Evolutionary conservation across 2,329 filamentous ascomycete genomes (phyloP), one percentile per base, ranked within the genome.

Genomic region (Neurospora sp.): DNA sequence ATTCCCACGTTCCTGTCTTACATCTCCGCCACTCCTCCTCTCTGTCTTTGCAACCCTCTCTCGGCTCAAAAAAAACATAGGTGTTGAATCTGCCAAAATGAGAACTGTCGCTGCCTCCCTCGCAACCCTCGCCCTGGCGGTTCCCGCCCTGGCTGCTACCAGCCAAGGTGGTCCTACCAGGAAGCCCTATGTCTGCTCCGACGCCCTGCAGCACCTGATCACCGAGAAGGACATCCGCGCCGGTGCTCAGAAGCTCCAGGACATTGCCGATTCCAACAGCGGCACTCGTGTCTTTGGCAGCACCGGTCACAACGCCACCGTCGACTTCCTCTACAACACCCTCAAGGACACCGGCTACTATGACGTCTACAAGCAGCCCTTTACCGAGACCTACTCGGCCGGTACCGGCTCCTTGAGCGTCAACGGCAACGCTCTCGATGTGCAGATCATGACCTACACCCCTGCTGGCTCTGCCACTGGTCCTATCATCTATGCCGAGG

Each of bases 401-500:
- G 76, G 76, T n/a, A 74, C 73, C 2, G 78, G 74, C 39, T 73
- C 73, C 0, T 73, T 83, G 69, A 71, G 73, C 19, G 72, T 80
- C 66, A 74, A 74, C 66, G 80, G 78, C 41, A 72, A 71, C 12
- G 71, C 71, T 2, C 70, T 81, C 52, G 72, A 72, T 1, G 74
- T 75, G 10, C 39, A 72, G 37, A 77, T 78, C 73, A 77, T 83
- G 77, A 82, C 80, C n/a, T 88, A 87, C 75, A 85, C 83, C 15
- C 85, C 87, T 3, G 80, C 81, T 46, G 85, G 82, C 36, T 75
- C 78, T 15, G 78, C 79, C n/a, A 77, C 74, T 43, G 79, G 77
- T 8, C 77, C 82, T 1, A 74, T 88, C 12, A 79, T 87, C 62
- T 75, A 78, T 33, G 83, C 86, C 17, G 77, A 80, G 33, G 85